These are phyloP conservation scores for Fusarium duplospermum DNA, from an alignment of 2,329 filamentous ascomycete genomes.

Conservation along the genomic window DNA sequence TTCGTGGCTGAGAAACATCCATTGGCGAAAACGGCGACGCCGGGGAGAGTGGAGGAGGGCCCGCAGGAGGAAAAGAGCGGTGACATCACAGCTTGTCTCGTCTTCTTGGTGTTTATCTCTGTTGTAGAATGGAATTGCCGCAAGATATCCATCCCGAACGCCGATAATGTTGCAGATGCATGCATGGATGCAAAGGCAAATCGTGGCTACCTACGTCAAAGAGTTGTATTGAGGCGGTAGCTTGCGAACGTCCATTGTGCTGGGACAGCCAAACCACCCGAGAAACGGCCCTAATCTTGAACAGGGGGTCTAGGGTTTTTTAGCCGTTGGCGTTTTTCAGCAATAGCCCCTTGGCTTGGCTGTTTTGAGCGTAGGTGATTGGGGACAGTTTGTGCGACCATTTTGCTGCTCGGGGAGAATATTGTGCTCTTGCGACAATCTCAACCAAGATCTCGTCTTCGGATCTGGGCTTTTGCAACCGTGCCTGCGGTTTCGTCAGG, in stretches of 20 bases:
- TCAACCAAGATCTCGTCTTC: slow-evolving; percentile 4
- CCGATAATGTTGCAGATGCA: not conserved
- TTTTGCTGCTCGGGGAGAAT: not conserved
- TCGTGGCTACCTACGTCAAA: not conserved
- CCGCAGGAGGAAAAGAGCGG: slow-evolving; percentile 7
- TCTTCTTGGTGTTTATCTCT: not conserved
- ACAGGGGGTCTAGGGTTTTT: slow-evolving; percentile 9
- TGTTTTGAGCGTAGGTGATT: not conserved
- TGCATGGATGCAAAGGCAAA: not conserved
- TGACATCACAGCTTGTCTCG: slow-evolving; percentile 2
- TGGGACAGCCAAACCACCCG: not conserved
- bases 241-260: not conserved
- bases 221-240: slow-evolving; percentile 3
- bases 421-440: not conserved
- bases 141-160: not conserved
- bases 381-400: not conserved
- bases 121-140: not conserved
- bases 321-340: slow-evolving; percentile 4
- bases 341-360: slow-evolving; percentile 6
- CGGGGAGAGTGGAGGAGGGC: slow-evolving; percentile 1
- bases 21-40: not conserved
- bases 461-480: not conserved
- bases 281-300: slow-evolving; percentile 26
- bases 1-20: slow-evolving; percentile 2
- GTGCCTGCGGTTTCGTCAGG: slow-evolving; percentile 21